Evolutionary conservation across 169 alveolate species (phyloP), one percentile per base, ranked within the genome.

Genomic region (Eimeria praecox): DNA sequence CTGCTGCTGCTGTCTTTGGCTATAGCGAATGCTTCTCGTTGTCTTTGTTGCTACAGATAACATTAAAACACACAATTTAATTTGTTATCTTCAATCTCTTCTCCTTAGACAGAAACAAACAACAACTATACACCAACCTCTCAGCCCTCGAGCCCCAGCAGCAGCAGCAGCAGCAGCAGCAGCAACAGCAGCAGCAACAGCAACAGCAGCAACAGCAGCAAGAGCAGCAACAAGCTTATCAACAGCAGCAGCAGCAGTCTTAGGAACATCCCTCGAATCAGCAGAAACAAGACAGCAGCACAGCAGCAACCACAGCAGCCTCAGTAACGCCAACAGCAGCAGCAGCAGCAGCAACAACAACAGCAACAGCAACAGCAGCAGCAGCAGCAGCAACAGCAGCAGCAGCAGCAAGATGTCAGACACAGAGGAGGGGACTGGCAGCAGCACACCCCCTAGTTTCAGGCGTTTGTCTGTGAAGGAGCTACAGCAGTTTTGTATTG

Each of bases 341-440:
- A 52, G 14, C 59, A 52, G 59, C 59, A 14, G 14, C 59, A 52
- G 20, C 59, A 52, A 14, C 59, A 52, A 14, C 59, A 14, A 52
- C 59, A 52, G 20, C 59, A 56, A 27, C 10, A 69, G 80, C 44
- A 12, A 22, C 40, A 69, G 44, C 44, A 69, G 44, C 80, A 33
- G 40, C 44, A 33, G 59, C 87, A 77, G 16, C 87, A 35, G 87
- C 54, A 40, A 8, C 87, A 77, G 62, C 71, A 82, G 35, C 73
- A 82, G 30, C 46, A 82, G 71, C 69, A 46, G 35, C 73, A 82
- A 82, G 44, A 82, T 82, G 90, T 82, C 90, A 10, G 73, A 44
- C 71, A 52, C 90, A 12, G 90, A 82, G 46, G 90, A 82, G 46
- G 90, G 73, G 42, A 38, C 27, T 10, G 42, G 71, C 71, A 82